Evolutionary conservation across 2,329 filamentous ascomycete species (phyloP).

Genomic region (Lizonia empirigonia): DNA sequence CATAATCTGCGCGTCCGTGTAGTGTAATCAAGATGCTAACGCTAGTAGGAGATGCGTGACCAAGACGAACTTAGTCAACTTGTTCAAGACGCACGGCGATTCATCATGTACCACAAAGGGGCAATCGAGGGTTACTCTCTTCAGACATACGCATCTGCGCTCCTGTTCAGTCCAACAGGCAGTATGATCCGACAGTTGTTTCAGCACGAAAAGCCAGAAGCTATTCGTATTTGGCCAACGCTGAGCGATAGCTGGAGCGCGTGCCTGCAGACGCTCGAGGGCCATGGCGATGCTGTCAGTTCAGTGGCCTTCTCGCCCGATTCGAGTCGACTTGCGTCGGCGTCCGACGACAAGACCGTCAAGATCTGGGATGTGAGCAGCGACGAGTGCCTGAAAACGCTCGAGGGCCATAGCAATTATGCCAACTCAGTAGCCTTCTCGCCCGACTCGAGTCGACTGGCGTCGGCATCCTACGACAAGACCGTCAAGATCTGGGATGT

Average conservation of each 20-base stretch:
- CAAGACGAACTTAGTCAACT: not conserved
- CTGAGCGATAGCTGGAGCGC: constrained; percentile 16
- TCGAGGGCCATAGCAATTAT: constrained; percentile 17
- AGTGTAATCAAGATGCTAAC: not conserved
- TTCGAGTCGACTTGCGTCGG: constrained; percentile 9
- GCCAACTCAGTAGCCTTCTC: constrained; percentile 31
- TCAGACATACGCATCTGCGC: constrained; percentile 31
- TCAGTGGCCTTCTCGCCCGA: constrained; percentile 33
- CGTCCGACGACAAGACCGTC: constrained; percentile 1
- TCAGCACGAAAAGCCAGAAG: constrained; percentile 23
- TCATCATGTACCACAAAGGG: constrained; percentile 30
- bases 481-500: no score
- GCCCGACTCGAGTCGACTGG: constrained; percentile 22
- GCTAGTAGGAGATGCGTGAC: not conserved
- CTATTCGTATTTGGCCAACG: constrained; percentile 17
- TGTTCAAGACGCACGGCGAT: constrained; percentile 24
- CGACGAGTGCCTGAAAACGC: constrained; percentile 14
- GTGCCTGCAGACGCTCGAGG: no score
- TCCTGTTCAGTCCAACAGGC: no score
- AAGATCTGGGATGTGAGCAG: constrained; percentile 18
- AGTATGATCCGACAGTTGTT: constrained; percentile 23
- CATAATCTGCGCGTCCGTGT: not conserved
- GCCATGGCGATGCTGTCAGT: constrained; percentile 18
- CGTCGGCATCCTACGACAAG: constrained; percentile 25
- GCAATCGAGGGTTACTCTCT: constrained; percentile 28